A percentile compares a stretch with the other conserved stretches of the same genome.
Conservation (phyloP, 768 basidiomycete genomes). For the Paxillus ammoniavirescens region DNA sequence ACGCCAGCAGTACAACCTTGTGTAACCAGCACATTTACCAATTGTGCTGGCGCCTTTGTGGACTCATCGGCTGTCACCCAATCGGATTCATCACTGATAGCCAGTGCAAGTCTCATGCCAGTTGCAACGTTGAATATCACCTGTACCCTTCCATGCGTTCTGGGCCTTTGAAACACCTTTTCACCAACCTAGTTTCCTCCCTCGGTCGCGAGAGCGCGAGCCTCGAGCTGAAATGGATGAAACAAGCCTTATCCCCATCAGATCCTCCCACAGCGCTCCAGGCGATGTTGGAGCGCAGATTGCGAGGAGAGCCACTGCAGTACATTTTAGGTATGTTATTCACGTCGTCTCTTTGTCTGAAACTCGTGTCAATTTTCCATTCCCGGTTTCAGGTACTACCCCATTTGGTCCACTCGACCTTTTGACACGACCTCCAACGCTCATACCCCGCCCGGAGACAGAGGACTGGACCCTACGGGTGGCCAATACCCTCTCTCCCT, state of each 20-base stretch:
- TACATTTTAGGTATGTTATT: conserved; percentile 75
- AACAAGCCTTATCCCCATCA: conserved; percentile 25
- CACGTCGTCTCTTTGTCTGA: background rate
- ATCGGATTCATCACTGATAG: background rate
- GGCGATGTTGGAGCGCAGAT: conserved; percentile 57
- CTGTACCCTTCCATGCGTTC: conserved; percentile 4
- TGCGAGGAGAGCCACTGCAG: conserved; percentile 77
- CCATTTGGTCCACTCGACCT: conserved; percentile 86
- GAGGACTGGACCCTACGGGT: conserved; percentile 77
- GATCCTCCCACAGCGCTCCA: conserved; percentile 27
- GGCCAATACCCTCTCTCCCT: conserved; percentile 43
- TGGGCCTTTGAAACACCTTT: conserved; percentile 14
- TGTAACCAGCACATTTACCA: background rate
- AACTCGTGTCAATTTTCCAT: background rate
- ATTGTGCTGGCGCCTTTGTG: background rate
- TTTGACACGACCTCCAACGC: conserved; percentile 69
- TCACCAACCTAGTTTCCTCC: conserved; percentile 29
- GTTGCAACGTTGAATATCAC: background rate
- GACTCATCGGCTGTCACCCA: background rate
- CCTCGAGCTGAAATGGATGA: conserved; percentile 53
- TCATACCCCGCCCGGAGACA: conserved; percentile 96
- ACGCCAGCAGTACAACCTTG: background rate
- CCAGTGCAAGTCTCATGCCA: background rate
- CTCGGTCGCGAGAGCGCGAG: conserved; percentile 36
- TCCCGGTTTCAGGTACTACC: conserved; percentile 52